Base-by-base conservation (phyloP, 257 asterid species). In the Ballota nigra region DNA sequence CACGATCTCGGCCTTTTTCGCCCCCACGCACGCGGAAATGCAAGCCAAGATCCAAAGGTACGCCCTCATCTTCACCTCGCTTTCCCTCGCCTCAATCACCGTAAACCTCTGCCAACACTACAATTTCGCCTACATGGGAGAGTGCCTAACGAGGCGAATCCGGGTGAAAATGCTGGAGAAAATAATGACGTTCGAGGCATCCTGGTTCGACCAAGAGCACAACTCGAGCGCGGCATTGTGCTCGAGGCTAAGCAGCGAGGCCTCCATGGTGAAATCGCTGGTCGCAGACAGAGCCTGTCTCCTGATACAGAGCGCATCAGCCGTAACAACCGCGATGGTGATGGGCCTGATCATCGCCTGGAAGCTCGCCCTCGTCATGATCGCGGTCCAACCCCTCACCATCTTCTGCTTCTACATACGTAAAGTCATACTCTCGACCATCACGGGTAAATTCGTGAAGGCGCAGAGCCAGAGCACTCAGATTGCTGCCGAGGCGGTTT, bases 281-380 rank as follows among this genome's bases (percentile, higher is more conserved):
- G 89, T 91, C 3, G 96, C 93, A 0, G 97, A 89, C 69, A 76
- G 97, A 65, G 77, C 83, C 4, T 89, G 89, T 8, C 86, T 92
- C 3, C 38, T 86, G 45, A 84, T 92, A 16, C 97, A 92, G 69
- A 76, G 93, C 12, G 47, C 78, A 4, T 86, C 97, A 3, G 91
- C 96, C 4, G 95, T 91, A 5, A 81, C 70, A 0, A 85, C 89
- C 0, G 90, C 97, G 0, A 83, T 81, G 86, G 69, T 83, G 33
- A 84, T 89, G 68, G 96, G 97, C 26, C 83, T 91, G 6, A 10
- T 89, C 47, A 56, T 91, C 16, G 96, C 97, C 0, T 91, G 97
- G 97, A 91, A 89, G 75, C 91, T 91, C 12, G 97, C 97, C 0
- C 83, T 91, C 0, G 91, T 91, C 15, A 91, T 91, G 97, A 86